phyloP scores from a whole-genome alignment of 148 eudicot species.

The Salicornia ramosissima region DNA sequence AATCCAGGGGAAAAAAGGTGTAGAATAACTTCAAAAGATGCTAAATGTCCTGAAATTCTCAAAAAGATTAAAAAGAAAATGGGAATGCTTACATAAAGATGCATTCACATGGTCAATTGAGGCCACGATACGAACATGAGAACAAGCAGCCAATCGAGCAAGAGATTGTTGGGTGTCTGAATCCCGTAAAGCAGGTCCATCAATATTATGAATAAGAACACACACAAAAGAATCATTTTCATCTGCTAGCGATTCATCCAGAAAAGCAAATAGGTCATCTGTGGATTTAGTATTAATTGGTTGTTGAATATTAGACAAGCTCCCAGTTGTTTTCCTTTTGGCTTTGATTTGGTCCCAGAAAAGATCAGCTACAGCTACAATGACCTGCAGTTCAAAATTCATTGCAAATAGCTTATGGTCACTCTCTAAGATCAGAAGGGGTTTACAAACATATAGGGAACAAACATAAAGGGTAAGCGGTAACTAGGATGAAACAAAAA shows the following conservation, averaged over 20 bases:
- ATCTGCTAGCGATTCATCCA: conserved; percentile 50
- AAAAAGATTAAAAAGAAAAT: background rate
- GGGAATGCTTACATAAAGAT: conserved; percentile 64
- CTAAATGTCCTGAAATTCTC: background rate
- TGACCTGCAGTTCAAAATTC: conserved; percentile 38
- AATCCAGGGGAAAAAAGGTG: conserved; percentile 9
- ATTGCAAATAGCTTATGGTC: conserved; percentile 9
- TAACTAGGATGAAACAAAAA: background rate
- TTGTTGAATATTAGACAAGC: conserved; percentile 40
- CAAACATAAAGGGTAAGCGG: too few species aligned
- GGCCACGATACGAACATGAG: conserved; percentile 72
- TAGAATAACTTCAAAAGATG: background rate
- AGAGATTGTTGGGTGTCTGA: conserved; percentile 76
- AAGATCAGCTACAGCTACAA: conserved; percentile 67
- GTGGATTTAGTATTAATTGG: conserved; percentile 57
- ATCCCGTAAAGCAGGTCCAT: conserved; percentile 90
- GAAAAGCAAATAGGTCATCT: conserved; percentile 68
- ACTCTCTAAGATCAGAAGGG: background rate
- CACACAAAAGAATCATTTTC: conserved; percentile 50
- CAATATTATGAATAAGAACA: conserved; percentile 79
- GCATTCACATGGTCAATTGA: conserved; percentile 91
- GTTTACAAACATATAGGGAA: too few species aligned
- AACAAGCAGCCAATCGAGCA: conserved; percentile 77
- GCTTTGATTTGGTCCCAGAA: conserved; percentile 65
- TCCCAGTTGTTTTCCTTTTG: conserved; percentile 39